Evolutionary conservation across 345 rosid genomes (phyloP).

Genomic region (Schrenkiella parvula): DNA sequence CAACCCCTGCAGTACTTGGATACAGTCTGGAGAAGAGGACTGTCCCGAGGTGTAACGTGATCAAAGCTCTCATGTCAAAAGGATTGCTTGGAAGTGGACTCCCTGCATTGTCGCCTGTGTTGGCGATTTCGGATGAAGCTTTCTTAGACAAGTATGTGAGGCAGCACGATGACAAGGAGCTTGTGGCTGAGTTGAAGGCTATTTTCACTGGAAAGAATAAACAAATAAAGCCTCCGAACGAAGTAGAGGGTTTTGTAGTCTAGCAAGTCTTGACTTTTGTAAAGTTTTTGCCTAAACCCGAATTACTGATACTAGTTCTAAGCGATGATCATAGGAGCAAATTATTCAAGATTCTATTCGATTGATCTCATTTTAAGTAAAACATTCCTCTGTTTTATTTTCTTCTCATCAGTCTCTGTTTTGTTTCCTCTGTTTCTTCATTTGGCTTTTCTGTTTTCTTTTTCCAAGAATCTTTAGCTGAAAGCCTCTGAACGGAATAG

Average conservation of each 20-base stretch:
- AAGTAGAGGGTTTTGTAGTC: background rate
- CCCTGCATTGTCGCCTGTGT: background rate
- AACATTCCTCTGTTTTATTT: too few relatives aligned
- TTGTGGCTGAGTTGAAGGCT: background rate
- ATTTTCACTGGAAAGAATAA: background rate
- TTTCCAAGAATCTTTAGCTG: too few relatives aligned
- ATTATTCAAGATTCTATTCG: background rate
- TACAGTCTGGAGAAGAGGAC: conserved; percentile 9
- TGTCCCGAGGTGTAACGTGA: background rate
- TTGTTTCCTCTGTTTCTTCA: too few relatives aligned
- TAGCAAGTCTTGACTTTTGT: background rate
- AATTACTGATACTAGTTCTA: background rate
- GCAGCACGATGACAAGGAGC: background rate
- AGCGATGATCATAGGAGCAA: background rate
- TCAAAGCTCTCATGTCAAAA: conserved; percentile 10
- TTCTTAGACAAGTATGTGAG: background rate
- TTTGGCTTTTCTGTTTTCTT: too few relatives aligned
- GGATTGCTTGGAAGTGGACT: background rate
- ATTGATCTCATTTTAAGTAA: too few relatives aligned
- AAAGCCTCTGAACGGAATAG: too few relatives aligned
- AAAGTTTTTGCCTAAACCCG: background rate
- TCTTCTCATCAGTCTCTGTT: too few relatives aligned
- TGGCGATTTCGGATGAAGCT: background rate
- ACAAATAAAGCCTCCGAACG: background rate
- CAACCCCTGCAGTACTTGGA: background rate